Conservation (phyloP, 208 protist genomes). For the Acanthamoeba triangularis region DNA sequence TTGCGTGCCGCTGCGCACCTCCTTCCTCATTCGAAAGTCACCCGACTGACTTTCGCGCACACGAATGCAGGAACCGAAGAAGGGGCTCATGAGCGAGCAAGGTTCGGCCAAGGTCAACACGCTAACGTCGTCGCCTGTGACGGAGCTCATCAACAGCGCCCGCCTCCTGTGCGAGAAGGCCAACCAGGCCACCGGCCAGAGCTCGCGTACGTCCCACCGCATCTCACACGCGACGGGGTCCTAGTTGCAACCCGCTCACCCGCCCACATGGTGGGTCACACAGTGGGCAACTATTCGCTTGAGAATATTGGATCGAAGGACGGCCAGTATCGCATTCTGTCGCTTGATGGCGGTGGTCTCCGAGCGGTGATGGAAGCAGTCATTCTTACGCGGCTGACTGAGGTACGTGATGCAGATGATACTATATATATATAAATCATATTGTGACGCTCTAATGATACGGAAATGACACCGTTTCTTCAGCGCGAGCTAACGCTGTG, state of each 20-base stretch:
- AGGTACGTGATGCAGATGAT: background rate
- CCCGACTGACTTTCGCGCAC: background rate
- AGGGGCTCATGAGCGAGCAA: conserved; percentile 39
- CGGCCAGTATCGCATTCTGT: conserved; percentile 32
- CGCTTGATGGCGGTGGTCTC: conserved; percentile 48
- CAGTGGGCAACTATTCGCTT: conserved; percentile 28
- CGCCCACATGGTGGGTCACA: background rate
- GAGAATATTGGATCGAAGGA: background rate
- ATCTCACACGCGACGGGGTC: background rate
- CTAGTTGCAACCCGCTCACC: background rate
- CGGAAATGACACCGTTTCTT: background rate
- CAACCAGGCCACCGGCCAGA: conserved; percentile 53
- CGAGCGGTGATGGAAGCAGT: conserved; percentile 63
- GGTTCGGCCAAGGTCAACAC: conserved; percentile 22
- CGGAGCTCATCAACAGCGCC: conserved; percentile 48
- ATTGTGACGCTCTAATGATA: too few relatives aligned
- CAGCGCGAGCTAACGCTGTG: background rate
- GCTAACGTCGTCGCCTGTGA: background rate
- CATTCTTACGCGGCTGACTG: conserved; percentile 22
- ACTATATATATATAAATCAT: background rate
- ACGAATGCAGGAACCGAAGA: background rate
- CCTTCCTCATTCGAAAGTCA: too few relatives aligned
- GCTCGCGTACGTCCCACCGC: background rate
- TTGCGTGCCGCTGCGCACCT: background rate
- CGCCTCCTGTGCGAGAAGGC: conserved; percentile 22